Evolutionary conservation across 2,329 filamentous ascomycete genomes (phyloP).

Genomic region (Amesomyces nigricolor): DNA sequence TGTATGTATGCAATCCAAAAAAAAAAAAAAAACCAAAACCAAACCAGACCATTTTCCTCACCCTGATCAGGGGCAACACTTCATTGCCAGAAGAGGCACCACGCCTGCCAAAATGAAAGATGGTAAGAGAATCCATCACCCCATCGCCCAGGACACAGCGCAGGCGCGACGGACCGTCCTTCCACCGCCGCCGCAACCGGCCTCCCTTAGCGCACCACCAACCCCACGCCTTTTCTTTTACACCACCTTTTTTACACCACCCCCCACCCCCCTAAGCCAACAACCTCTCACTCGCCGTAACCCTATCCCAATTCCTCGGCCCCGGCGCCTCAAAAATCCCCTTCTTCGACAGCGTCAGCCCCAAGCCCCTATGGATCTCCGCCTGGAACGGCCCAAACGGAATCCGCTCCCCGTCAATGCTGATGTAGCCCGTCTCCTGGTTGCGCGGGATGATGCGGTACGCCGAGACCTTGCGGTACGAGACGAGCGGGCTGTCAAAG

Average conservation of each 20-base stretch:
- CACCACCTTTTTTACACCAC: too few relatives aligned
- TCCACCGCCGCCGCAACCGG: too few relatives aligned
- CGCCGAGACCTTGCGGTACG: constrained; percentile 79
- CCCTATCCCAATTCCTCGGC: constrained; percentile 45
- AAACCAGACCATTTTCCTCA: background rate
- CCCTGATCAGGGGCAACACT: too few relatives aligned
- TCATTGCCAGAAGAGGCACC: too few relatives aligned
- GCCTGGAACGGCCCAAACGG: constrained; percentile 88
- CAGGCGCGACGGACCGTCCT: too few relatives aligned
- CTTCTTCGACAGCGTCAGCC: constrained; percentile 74
- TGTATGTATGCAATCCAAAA: background rate
- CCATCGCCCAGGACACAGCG: too few relatives aligned
- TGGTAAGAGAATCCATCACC: too few relatives aligned
- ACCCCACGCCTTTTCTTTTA: too few relatives aligned
- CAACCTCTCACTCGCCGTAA: constrained; percentile 27
- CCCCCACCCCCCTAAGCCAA: constrained; percentile 19
- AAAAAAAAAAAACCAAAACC: background rate
- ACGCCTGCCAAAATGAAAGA: too few relatives aligned
- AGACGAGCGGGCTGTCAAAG: constrained; percentile 72
- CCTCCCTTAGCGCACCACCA: too few relatives aligned
- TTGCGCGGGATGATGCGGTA: constrained; percentile 77
- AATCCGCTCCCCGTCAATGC: constrained; percentile 84
- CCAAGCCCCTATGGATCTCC: constrained; percentile 77
- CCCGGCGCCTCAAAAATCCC: constrained; percentile 65
- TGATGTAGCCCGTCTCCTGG: constrained; percentile 67